Percentiles rank a stretch among this genome's conserved stretches.
phyloP scores from a whole-genome alignment of 306 rosid genomes.

The Vigna nakashimae region DNA sequence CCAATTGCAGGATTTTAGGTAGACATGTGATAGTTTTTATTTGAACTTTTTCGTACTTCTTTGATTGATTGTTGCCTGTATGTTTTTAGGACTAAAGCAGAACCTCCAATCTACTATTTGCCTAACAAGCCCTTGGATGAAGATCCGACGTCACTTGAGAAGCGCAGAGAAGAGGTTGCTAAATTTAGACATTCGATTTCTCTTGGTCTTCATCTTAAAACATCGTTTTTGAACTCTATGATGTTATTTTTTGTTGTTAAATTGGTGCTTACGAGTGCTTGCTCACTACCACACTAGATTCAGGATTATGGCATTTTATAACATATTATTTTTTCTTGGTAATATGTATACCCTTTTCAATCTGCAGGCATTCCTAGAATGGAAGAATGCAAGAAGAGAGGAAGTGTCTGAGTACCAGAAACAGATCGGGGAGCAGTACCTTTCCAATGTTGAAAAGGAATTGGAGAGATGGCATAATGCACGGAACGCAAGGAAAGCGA shows the following conservation, averaged over 20 bases:
- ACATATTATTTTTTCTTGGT: neutral
- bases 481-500: slow-evolving; percentile 72
- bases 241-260: slow-evolving; percentile 6
- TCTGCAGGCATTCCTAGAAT: slow-evolving; percentile 76
- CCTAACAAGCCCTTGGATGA: slow-evolving; percentile 90
- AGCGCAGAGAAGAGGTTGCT: slow-evolving; percentile 81
- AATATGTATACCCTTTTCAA: slow-evolving; percentile 17
- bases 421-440: slow-evolving; percentile 85
- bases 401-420: slow-evolving; percentile 86
- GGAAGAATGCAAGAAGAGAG: slow-evolving; percentile 91
- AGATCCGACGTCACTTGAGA: slow-evolving; percentile 57
- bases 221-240: neutral
- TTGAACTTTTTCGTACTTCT: slow-evolving; percentile 18
- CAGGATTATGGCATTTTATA: slow-evolving; percentile 18
- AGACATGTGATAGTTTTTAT: slow-evolving; percentile 24
- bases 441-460: slow-evolving; percentile 91
- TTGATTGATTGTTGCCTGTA: slow-evolving; percentile 42
- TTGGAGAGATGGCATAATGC: slow-evolving; percentile 97
- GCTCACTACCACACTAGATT: slow-evolving; percentile 1
- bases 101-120: slow-evolving; percentile 89
- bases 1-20: slow-evolving; percentile 60
- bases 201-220: slow-evolving; percentile 28
- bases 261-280: slow-evolving; percentile 16
- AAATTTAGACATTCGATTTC: slow-evolving; percentile 23
- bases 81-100: slow-evolving; percentile 86